phyloP scores from a whole-genome alignment of 164 flowering plant species.

The Paratinospora sagittata region DNA sequence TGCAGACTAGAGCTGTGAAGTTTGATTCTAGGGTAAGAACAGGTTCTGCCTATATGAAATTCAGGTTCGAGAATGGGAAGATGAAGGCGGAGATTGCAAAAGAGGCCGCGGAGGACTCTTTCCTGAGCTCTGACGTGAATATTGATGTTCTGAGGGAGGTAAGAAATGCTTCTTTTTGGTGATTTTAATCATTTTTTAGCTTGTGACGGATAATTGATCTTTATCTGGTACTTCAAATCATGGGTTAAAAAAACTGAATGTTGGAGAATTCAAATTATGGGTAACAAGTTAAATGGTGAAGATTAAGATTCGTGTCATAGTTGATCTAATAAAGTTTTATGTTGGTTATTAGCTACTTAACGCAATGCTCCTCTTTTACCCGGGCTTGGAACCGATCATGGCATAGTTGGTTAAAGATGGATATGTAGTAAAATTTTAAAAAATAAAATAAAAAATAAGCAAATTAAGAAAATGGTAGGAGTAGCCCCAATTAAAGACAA shows the following conservation, averaged over 20 bases:
- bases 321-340: too few species aligned
- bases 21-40: conserved; percentile 53
- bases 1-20: conserved; percentile 71
- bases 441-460: too few species aligned
- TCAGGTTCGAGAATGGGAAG: conserved; percentile 61
- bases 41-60: conserved; percentile 52
- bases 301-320: too few species aligned
- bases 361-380: too few species aligned
- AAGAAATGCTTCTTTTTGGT: conserved; percentile 2
- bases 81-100: conserved; percentile 53
- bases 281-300: neutral
- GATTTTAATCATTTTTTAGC: neutral
- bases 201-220: neutral
- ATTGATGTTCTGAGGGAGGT: conserved; percentile 89
- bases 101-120: conserved; percentile 71
- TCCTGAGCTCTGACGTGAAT: conserved; percentile 55
- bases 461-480: too few species aligned
- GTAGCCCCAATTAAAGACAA: too few species aligned
- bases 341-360: too few species aligned
- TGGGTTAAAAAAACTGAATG: too few species aligned
- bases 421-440: too few species aligned
- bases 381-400: too few species aligned
- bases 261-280: neutral
- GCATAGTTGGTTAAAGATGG: too few species aligned
- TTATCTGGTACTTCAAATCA: neutral